Evolutionary conservation across 176 grass and related monocot species (phyloP), one percentile per base, ranked within the genome.

Genomic region (Avena eriantha): DNA sequence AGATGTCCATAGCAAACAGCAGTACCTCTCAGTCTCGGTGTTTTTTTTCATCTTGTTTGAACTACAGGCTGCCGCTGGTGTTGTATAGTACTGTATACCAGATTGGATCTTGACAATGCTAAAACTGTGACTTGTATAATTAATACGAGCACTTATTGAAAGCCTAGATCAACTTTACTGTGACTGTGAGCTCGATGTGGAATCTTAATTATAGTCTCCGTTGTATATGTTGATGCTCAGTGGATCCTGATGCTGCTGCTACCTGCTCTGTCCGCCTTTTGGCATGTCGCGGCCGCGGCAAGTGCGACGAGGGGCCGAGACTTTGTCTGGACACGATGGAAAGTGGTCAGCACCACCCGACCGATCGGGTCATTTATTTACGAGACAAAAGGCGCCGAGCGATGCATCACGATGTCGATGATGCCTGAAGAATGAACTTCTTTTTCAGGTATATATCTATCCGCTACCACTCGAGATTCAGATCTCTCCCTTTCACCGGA

Each of bases 251-350:
- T 70, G 67, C 36, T 36, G 67, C 36, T 11, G 3, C 31, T 18
- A 19, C 6, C 68, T 43, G 18, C 65, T 19, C 35, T 12, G 29
- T 29, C 29, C 29, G 12, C 6, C n/a, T 73, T 73, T 73, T 74
- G 45, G 41, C 2, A 22, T 45, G 12, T 17, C 26, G 29, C 29
- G 17, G 65, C 29, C 16, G 35, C 17, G 43, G 31, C 23, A 10
- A 50, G 78, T 77, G 83, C 34, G 68, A 78, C 57, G 47, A 86
- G 84, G 84, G 79, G 0, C 88, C 79, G 53, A 14, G 8, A 29
- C 81, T 86, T 86, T 16, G n/a, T 34, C 15, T 9, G 49, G 4
- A 57, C 49, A 91, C 80, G 85, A 91, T 80, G n/a, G 16, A 74
- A 67, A 65, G 13, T 1, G 9, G 10, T 47, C 45, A 47, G 0